A percentile compares a stretch with the other conserved stretches of the same genome.
Conservation (phyloP, 305 asterid genomes). For the Withania somnifera region DNA sequence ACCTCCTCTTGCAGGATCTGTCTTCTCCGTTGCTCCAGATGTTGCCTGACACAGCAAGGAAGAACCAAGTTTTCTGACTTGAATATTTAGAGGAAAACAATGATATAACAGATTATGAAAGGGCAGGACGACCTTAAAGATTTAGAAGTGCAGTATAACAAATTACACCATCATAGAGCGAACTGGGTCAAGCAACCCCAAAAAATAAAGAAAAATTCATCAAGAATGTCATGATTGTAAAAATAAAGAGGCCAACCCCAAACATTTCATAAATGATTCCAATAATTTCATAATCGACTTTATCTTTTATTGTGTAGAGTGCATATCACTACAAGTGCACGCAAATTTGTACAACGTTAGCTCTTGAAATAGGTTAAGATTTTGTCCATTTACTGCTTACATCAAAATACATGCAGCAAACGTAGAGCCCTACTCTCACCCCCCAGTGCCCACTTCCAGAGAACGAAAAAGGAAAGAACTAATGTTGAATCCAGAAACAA, state of each 20-base stretch:
- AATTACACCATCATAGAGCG: background rate
- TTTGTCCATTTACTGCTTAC: background rate
- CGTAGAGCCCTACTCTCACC: background rate
- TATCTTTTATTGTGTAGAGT: background rate
- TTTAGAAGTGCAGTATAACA: background rate
- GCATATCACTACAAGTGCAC: background rate
- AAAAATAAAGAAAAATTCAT: too few relatives aligned
- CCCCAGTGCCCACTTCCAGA: background rate
- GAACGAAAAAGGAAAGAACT: background rate
- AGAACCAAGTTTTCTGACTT: background rate
- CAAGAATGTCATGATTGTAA: background rate
- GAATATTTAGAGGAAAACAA: background rate
- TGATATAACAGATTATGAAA: background rate
- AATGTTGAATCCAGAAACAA: background rate
- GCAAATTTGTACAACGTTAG: background rate
- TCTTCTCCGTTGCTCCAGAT: constrained; percentile 35
- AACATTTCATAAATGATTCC: background rate
- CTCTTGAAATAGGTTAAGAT: background rate
- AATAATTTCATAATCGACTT: background rate
- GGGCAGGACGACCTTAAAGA: background rate
- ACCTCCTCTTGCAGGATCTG: constrained; percentile 30
- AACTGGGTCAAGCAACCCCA: background rate
- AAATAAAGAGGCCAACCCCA: background rate
- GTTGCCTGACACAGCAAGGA: constrained; percentile 36
- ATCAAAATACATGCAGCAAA: background rate